phyloP scores from a whole-genome alignment of 192 early-diverging fungal species.

The Helicostylum pulchrum region DNA sequence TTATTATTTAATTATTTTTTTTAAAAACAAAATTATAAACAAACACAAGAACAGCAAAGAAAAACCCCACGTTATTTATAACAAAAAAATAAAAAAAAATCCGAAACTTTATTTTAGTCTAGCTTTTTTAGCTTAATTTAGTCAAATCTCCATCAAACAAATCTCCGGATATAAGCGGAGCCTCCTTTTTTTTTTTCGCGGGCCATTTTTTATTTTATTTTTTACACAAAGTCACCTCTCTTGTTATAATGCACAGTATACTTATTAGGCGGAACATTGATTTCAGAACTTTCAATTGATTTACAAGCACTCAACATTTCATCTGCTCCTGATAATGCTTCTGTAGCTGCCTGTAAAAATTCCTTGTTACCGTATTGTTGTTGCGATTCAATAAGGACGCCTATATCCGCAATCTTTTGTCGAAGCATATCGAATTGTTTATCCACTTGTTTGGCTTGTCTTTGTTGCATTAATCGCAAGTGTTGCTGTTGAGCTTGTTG shows the following conservation, averaged over 20 bases:
- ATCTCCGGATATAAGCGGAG: background rate
- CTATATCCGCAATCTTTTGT: conserved; percentile 22
- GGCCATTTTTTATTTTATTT: conserved; percentile 5
- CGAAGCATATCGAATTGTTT: conserved; percentile 27
- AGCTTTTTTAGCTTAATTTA: background rate
- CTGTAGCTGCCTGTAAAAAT: conserved; percentile 27
- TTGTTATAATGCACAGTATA: conserved; percentile 19
- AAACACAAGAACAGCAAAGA: too few relatives aligned
- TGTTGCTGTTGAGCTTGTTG: conserved; percentile 11
- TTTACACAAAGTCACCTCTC: conserved; percentile 11
- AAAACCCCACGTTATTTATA: too few relatives aligned
- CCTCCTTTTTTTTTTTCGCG: background rate
- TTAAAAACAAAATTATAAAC: background rate
- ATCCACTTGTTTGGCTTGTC: conserved; percentile 18
- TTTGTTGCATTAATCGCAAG: background rate
- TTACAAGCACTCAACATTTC: conserved; percentile 30
- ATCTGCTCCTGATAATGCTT: conserved; percentile 25
- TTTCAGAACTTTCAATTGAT: conserved; percentile 1
- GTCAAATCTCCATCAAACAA: conserved; percentile 8
- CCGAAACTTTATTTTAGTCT: conserved; percentile 3
- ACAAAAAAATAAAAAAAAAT: too few relatives aligned
- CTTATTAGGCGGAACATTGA: conserved; percentile 1
- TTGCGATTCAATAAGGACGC: conserved; percentile 24
- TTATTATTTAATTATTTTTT: background rate
- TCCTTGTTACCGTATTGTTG: conserved; percentile 20